Percentiles rank a stretch among this genome's conserved stretches.
Conservation (phyloP, 768 basidiomycete genomes). For the Boletus bicolor region DNA sequence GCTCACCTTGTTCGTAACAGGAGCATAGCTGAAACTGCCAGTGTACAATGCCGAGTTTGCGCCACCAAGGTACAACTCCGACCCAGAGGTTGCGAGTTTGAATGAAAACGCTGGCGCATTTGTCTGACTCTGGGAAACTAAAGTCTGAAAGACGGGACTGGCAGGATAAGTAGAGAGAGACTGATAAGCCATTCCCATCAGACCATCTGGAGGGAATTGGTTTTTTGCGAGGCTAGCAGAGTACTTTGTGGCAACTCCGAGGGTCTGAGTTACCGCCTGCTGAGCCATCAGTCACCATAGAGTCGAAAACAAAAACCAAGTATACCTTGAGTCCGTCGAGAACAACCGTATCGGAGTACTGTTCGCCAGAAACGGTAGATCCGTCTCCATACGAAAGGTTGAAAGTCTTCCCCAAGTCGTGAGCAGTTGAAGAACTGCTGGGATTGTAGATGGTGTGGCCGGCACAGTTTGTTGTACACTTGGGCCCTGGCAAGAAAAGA, state of each 20-base stretch:
- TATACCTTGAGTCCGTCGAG: slow-evolving; percentile 13
- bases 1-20: slow-evolving; percentile 10
- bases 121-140: slow-evolving; percentile 35
- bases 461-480: slow-evolving; percentile 24
- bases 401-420: slow-evolving; percentile 1
- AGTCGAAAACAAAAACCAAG: background rate
- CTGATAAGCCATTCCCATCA: slow-evolving; percentile 19
- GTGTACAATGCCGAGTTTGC: slow-evolving; percentile 41
- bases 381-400: background rate
- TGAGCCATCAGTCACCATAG: background rate
- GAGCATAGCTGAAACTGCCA: slow-evolving; percentile 39
- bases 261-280: slow-evolving; percentile 12
- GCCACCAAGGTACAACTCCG: slow-evolving; percentile 54
- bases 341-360: slow-evolving; percentile 11
- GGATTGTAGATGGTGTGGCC: slow-evolving; percentile 34
- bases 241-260: slow-evolving; percentile 15
- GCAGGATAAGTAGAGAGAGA: no score
- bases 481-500: slow-evolving; percentile 25
- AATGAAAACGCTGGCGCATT: slow-evolving; percentile 42
- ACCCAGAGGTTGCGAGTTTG: slow-evolving; percentile 39
- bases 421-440: slow-evolving; percentile 4
- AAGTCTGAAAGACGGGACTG: slow-evolving; percentile 35
- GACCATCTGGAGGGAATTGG: slow-evolving; percentile 22
- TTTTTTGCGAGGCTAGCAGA: background rate
- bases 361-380: slow-evolving; percentile 1